These are phyloP conservation scores for Psilocybe sp. DNA, from an alignment of 768 basidiomycete genomes.

Conservation along the genomic window DNA sequence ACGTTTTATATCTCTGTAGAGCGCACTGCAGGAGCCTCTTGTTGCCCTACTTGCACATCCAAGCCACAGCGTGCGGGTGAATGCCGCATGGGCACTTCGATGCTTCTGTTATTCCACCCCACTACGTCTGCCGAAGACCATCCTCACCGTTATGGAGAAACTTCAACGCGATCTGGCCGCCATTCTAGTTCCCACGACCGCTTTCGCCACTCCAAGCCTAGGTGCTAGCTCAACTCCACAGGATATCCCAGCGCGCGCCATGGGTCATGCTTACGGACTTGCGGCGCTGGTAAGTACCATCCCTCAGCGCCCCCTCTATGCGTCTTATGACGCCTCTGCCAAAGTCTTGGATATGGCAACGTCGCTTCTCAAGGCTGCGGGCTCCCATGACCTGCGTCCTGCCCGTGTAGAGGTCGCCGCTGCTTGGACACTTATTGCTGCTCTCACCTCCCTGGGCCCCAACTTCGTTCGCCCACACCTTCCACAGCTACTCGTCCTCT, in stretches of 20 bases:
- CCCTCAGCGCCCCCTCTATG: constrained; percentile 85
- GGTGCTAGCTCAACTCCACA: too few relatives aligned
- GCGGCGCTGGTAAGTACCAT: constrained; percentile 85
- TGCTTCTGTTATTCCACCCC: constrained; percentile 92
- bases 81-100: constrained; percentile 82
- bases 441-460: constrained; percentile 88
- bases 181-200: constrained; percentile 67
- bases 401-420: constrained; percentile 87
- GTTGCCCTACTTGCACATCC: constrained; percentile 85
- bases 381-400: constrained; percentile 83
- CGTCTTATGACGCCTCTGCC: constrained; percentile 89
- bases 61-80: constrained; percentile 81
- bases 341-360: constrained; percentile 91
- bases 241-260: constrained; percentile 66
- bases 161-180: constrained; percentile 80
- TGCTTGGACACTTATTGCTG: constrained; percentile 90
- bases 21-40: constrained; percentile 82
- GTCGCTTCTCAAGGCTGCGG: constrained; percentile 83
- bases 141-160: constrained; percentile 74
- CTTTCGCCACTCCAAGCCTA: constrained; percentile 26
- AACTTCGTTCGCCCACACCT: constrained; percentile 93
- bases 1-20: constrained; percentile 37
- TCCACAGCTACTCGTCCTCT: constrained; percentile 90
- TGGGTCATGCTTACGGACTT: constrained; percentile 90
- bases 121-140: constrained; percentile 74